These are phyloP conservation scores for Cladosporium sp. DNA, from an alignment of 2,329 filamentous ascomycete genomes.

Conservation along the genomic window DNA sequence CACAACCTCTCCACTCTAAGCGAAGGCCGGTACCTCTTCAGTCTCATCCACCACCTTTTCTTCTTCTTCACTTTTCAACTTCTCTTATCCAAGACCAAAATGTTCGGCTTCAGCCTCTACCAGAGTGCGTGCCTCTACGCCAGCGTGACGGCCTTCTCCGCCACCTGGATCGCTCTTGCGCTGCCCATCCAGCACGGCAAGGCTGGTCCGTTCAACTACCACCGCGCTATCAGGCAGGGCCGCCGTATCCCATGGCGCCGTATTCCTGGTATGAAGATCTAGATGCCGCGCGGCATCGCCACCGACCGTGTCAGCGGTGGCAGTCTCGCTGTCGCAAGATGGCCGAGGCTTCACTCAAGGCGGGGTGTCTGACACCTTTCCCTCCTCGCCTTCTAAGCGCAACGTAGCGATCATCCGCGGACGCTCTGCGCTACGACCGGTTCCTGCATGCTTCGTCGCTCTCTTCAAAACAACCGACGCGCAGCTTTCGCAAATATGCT, in stretches of 20 bases:
- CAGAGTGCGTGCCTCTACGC: constrained; percentile 26
- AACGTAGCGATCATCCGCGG: constrained; percentile 11
- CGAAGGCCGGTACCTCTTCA: constrained; percentile 9
- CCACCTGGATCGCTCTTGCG: constrained; percentile 24
- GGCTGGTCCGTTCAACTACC: constrained; percentile 29
- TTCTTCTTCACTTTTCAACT: not conserved
- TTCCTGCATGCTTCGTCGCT: constrained; percentile 2
- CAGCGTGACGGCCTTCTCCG: constrained; percentile 25
- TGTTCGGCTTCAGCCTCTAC: constrained; percentile 20
- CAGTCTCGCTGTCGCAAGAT: constrained; percentile 10
- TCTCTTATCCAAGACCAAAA: not conserved
- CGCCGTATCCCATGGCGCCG: constrained; percentile 27
- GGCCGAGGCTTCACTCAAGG: constrained; percentile 8
- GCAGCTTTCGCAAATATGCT: not conserved
- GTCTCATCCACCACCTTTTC: not conserved
- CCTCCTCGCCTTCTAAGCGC: constrained; percentile 4
- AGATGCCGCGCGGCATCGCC: constrained; percentile 6
- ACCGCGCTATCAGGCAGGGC: constrained; percentile 23
- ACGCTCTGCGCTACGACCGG: constrained; percentile 9
- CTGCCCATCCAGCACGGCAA: constrained; percentile 27
- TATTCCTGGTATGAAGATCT: constrained; percentile 19
- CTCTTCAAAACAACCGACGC: not conserved
- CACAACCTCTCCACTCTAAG: constrained; percentile 6
- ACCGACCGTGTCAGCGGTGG: constrained; percentile 11
- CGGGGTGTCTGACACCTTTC: constrained; percentile 4